phyloP scores from a whole-genome alignment of 768 basidiomycete species.

The Lepiota venenata region DNA sequence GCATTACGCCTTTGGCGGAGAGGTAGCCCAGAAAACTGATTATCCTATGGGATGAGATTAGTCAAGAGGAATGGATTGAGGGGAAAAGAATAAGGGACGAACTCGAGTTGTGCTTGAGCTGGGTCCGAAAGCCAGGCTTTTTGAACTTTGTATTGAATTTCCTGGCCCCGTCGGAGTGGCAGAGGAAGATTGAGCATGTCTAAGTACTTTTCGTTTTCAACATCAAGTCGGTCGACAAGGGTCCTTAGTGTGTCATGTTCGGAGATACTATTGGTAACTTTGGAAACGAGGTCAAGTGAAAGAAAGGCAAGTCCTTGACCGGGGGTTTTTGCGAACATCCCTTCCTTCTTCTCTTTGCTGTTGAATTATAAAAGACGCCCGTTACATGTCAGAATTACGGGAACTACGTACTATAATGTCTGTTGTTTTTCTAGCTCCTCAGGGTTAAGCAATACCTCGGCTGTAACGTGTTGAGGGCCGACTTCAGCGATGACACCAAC shows the following conservation, averaged over 20 bases:
- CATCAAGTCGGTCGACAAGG: not conserved
- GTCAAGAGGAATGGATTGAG: not conserved
- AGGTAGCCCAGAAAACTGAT: constrained; percentile 1
- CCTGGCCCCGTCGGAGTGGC: not conserved
- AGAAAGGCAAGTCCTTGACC: not conserved
- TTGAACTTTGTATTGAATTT: constrained; percentile 3
- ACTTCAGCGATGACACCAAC: constrained; percentile 5
- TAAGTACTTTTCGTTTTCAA: not conserved
- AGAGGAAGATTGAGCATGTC: not conserved
- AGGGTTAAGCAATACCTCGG: constrained; percentile 1
- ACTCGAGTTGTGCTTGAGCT: constrained; percentile 11
- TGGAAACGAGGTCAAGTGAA: not conserved
- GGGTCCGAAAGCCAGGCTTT: constrained; percentile 1
- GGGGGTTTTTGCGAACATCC: not conserved
- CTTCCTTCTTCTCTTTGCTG: not conserved
- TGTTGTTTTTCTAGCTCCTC: constrained; percentile 1
- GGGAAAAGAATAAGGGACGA: not conserved
- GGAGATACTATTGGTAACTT: not conserved
- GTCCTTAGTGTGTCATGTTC: not conserved
- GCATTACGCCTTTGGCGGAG: not conserved
- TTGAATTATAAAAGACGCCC: not conserved
- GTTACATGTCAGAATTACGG: not conserved
- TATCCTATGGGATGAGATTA: not conserved
- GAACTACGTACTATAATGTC: constrained; percentile 8
- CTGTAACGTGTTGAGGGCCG: not conserved